Percentiles rank a stretch among this genome's conserved stretches.
Conservation (phyloP, 2,329 filamentous ascomycete genomes). For the Penicillium sp. region DNA sequence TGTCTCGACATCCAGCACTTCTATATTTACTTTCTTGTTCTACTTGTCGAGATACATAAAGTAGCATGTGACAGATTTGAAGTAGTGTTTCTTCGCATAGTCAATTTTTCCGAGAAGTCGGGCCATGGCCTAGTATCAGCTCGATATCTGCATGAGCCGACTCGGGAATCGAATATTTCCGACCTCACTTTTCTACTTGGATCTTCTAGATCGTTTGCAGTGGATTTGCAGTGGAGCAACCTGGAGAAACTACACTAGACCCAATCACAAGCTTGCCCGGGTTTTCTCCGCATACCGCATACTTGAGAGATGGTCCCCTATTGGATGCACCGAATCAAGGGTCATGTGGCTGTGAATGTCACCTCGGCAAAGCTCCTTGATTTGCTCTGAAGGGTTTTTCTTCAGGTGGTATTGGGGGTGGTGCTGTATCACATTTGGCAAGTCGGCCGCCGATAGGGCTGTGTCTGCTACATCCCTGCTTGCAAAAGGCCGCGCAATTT, state of each 20-base stretch:
- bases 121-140: too few species aligned
- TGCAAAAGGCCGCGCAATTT: slow-evolving; percentile 17
- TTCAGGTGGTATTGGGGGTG: not conserved
- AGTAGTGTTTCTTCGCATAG: too few species aligned
- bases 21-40: not conserved
- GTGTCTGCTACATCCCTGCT: slow-evolving; percentile 1
- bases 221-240: not conserved
- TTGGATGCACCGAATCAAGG: slow-evolving; percentile 1
- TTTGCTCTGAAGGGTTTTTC: not conserved
- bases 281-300: slow-evolving; percentile 12
- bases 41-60: too few species aligned
- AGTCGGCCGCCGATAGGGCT: slow-evolving; percentile 8
- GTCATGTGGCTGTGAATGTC: not conserved
- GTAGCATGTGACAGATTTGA: too few species aligned
- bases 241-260: not conserved
- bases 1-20: not conserved
- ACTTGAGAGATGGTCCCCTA: not conserved
- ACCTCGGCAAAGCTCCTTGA: slow-evolving; percentile 9
- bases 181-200: not conserved
- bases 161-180: not conserved
- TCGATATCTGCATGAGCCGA: too few species aligned
- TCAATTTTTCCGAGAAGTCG: too few species aligned
- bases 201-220: slow-evolving; percentile 4
- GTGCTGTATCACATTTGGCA: slow-evolving; percentile 2
- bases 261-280: slow-evolving; percentile 6